Percentiles rank a stretch among this genome's conserved stretches.
These are phyloP conservation scores for Syzygium malaccense DNA, from an alignment of 441 rosid genomes.

Conservation along the genomic window DNA sequence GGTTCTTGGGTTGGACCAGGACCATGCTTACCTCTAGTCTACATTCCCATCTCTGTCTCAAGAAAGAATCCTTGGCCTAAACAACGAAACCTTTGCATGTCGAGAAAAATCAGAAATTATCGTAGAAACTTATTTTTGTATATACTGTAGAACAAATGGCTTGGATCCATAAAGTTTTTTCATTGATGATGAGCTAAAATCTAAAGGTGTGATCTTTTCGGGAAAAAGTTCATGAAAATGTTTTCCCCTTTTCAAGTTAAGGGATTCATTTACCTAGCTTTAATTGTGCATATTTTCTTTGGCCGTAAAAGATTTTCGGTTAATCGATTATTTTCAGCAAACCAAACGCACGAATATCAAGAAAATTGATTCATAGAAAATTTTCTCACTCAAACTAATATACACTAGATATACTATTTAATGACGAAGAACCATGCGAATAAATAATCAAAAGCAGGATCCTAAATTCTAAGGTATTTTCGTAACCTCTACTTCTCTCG, in stretches of 20 bases:
- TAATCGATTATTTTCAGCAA: neutral
- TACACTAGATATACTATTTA: neutral
- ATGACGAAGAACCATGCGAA: neutral
- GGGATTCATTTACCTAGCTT: neutral
- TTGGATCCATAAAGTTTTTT: neutral
- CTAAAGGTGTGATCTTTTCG: neutral
- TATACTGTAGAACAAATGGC: neutral
- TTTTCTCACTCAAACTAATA: too few species aligned
- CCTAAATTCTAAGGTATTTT: neutral
- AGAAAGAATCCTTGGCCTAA: neutral
- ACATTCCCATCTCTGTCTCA: neutral
- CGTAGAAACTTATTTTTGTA: neutral
- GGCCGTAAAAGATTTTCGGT: neutral
- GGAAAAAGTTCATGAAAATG: neutral
- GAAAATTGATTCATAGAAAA: neutral
- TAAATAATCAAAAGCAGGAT: neutral
- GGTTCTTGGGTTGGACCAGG: neutral
- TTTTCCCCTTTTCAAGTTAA: too few species aligned
- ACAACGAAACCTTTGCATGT: neutral
- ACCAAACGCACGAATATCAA: accelerated
- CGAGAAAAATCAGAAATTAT: neutral
- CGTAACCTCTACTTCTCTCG: neutral
- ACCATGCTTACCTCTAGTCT: neutral
- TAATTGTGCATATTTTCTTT: neutral
- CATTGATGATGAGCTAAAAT: neutral